Conservation (phyloP, 257 asterid species). For the Solanum phureja region DNA sequence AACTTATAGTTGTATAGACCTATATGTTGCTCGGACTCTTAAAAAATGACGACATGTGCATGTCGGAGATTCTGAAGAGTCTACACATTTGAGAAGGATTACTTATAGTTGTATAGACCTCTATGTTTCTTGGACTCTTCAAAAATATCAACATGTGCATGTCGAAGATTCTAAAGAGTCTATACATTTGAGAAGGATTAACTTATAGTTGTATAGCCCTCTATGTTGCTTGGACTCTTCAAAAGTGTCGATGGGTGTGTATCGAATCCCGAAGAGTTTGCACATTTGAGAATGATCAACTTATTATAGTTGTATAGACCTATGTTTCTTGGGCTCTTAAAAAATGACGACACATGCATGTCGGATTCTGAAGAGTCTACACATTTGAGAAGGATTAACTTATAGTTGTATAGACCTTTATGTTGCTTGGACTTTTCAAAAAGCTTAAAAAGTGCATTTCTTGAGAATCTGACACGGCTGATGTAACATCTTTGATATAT, state of each 20-base stretch:
- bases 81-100: conserved; percentile 29
- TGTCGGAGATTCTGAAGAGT: conserved; percentile 38
- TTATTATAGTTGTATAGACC: conserved; percentile 13
- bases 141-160: background rate
- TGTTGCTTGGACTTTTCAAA: background rate
- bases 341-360: too few relatives aligned
- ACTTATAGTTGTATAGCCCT: too few relatives aligned
- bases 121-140: background rate
- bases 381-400: too few relatives aligned
- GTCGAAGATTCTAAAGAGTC: too few relatives aligned
- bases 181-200: too few relatives aligned
- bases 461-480: background rate
- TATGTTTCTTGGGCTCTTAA: background rate
- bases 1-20: conserved; percentile 12
- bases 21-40: background rate
- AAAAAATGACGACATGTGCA: background rate
- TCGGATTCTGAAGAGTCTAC: too few relatives aligned
- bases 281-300: conserved; percentile 21
- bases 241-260: too few relatives aligned
- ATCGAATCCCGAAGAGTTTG: conserved; percentile 32
- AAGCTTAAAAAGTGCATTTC: background rate
- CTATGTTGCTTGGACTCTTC: too few relatives aligned
- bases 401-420: background rate
- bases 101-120: conserved; percentile 15
- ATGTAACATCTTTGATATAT: background rate